phyloP scores from a whole-genome alignment of 2,329 filamentous ascomycete genomes.

The Myriosclerotinia curreyana region DNA sequence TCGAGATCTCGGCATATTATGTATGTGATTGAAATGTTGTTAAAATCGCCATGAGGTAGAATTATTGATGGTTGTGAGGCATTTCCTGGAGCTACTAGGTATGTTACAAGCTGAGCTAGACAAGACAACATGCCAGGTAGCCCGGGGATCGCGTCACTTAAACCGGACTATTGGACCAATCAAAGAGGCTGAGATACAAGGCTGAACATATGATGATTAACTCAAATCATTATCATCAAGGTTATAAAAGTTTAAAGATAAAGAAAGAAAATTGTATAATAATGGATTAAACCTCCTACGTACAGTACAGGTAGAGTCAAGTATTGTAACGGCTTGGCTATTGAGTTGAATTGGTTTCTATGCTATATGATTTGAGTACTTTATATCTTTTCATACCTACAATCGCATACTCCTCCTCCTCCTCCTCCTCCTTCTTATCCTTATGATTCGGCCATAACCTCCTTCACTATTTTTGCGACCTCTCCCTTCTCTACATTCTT shows the following conservation, averaged over 20 bases:
- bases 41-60: constrained; percentile 16
- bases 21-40: constrained; percentile 7
- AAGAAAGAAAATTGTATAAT: too few relatives aligned
- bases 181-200: background rate
- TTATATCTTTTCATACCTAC: background rate
- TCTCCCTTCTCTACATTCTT: constrained; percentile 62
- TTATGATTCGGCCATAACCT: constrained; percentile 39
- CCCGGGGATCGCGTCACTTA: constrained; percentile 16
- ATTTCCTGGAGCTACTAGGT: background rate
- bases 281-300: too few relatives aligned
- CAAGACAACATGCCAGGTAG: constrained; percentile 14
- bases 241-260: too few relatives aligned
- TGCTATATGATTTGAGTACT: background rate
- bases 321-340: background rate
- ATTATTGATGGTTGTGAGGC: background rate
- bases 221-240: too few relatives aligned
- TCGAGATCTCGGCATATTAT: constrained; percentile 36
- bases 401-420: background rate
- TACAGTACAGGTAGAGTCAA: too few relatives aligned
- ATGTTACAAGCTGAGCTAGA: constrained; percentile 18
- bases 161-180: constrained; percentile 5
- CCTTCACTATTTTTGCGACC: constrained; percentile 60
- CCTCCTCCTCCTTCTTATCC: background rate
- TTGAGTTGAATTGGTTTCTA: constrained; percentile 14
- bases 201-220: too few relatives aligned